Conservation (phyloP, 2,329 filamentous ascomycete genomes). For the Sclerotinia nivalis region DNA sequence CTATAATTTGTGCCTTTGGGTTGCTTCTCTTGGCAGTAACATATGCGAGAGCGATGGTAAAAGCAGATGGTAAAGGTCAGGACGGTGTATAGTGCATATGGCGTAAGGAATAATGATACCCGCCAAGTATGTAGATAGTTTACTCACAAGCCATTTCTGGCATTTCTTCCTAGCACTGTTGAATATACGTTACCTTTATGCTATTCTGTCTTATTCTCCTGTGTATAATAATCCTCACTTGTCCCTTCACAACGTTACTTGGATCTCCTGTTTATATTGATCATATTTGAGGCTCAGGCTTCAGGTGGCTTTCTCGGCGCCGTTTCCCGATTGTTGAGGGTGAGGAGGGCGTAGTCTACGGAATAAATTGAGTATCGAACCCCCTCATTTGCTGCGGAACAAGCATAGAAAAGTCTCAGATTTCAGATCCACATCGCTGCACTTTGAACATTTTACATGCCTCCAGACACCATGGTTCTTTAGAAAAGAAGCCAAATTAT, state of each 20-base stretch:
- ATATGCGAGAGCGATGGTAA: background rate
- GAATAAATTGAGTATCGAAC: background rate
- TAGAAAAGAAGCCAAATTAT: background rate
- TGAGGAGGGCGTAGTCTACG: background rate
- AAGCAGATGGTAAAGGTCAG: background rate
- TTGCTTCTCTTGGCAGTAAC: background rate
- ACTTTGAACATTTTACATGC: background rate
- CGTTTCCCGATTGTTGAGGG: background rate
- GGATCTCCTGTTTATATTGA: background rate
- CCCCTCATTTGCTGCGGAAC: background rate
- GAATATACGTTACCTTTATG: slow-evolving; percentile 1
- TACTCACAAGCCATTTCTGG: slow-evolving; percentile 3
- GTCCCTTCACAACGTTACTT: slow-evolving; percentile 8
- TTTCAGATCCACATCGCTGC: background rate
- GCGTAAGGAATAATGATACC: slow-evolving; percentile 23
- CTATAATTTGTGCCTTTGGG: background rate
- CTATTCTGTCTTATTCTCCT: background rate
- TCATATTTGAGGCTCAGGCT: too few relatives aligned
- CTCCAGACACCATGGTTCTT: accelerated
- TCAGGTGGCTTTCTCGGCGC: background rate
- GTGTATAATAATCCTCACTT: background rate
- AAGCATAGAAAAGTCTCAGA: background rate
- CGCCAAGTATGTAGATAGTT: slow-evolving; percentile 17
- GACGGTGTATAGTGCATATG: slow-evolving; percentile 15
- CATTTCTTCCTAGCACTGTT: background rate